Evolutionary conservation across 768 basidiomycete genomes (phyloP), one percentile per base, ranked within the genome.

Genomic region (Tricholoma flavovirens): DNA sequence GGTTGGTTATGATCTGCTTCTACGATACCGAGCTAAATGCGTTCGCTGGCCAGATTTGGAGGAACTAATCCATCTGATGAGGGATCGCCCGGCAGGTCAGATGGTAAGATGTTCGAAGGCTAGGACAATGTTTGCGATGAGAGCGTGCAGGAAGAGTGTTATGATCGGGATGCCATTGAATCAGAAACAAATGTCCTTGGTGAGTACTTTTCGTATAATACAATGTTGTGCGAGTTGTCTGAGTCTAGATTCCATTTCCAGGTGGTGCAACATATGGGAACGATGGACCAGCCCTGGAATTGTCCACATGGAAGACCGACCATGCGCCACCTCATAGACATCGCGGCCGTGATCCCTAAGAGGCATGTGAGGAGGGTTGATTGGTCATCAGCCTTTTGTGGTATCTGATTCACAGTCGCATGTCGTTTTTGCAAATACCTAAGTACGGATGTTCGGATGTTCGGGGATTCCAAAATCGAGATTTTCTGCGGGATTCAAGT

Each of bases 91-190:
- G 0, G 69, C 77, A 0, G 90, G 91, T 2, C 83, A 87, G 63
- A 89, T 93, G 82, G 90, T 97, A 0, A 79, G 97, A 19, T 97
- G 93, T 66, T 88, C 88, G 14, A 98, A 98, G 69, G 93, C 90
- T 14, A 81, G 94, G 14, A 79, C 86, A 4, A 98, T 99, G 95
- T 98, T 99, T 66, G 97, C 97, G 0, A 90, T 87, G 81, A 82
- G 95, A 33, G 97, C 97, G 0, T 99, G 97, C 71, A 70, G 96
- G 60, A 94, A 90, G 74, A 98, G 94, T 69, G 86, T 97, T 40
- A 99, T 98, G 97, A 79, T 98, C 43, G 95, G 97, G 3, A 90
- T 83, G 74, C 77, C 93, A 10, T 75, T 98, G 58, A 93, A 80
- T 35, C 75, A 71, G 57, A 69, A 74, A 14, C 91, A 90, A 65